Conservation (phyloP, 352 stramenopile genomes). For the Pythium dissimile region DNA sequence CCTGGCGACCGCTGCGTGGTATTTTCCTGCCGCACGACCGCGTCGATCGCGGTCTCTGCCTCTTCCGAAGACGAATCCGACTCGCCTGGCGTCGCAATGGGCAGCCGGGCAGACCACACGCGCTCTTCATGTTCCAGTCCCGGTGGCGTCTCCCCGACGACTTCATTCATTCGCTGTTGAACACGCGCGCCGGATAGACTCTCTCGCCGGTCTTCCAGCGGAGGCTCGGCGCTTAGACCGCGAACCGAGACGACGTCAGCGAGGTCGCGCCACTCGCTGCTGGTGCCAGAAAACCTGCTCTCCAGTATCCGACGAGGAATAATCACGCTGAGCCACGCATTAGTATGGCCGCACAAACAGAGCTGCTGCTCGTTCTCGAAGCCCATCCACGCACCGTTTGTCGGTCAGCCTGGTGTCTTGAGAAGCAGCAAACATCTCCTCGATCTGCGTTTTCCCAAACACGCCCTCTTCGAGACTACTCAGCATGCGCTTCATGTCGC, state of each 20-base stretch:
- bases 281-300: slow-evolving; percentile 8
- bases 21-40: slow-evolving; percentile 19
- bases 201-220: slow-evolving; percentile 13
- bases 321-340: slow-evolving; percentile 7
- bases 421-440: slow-evolving; percentile 30
- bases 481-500: slow-evolving; percentile 69
- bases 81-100: slow-evolving; percentile 16
- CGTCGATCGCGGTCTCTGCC: slow-evolving; percentile 22
- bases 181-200: slow-evolving; percentile 2
- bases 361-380: not conserved
- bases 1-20: slow-evolving; percentile 15
- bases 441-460: slow-evolving; percentile 55
- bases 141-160: slow-evolving; percentile 25
- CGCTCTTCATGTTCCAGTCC: slow-evolving; percentile 13
- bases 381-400: not conserved
- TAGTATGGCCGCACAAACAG: not conserved
- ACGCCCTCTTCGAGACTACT: slow-evolving; percentile 41
- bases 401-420: not conserved
- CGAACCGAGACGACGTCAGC: slow-evolving; percentile 6
- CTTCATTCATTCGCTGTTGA: slow-evolving; percentile 12
- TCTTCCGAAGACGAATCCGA: slow-evolving; percentile 16
- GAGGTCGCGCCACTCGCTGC: slow-evolving; percentile 18
- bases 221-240: slow-evolving; percentile 13
- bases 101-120: slow-evolving; percentile 25
- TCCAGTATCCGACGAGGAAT: slow-evolving; percentile 24